These are phyloP conservation scores for Narthecium ossifragum DNA, from an alignment of 106 monocot species.

Conservation along the genomic window DNA sequence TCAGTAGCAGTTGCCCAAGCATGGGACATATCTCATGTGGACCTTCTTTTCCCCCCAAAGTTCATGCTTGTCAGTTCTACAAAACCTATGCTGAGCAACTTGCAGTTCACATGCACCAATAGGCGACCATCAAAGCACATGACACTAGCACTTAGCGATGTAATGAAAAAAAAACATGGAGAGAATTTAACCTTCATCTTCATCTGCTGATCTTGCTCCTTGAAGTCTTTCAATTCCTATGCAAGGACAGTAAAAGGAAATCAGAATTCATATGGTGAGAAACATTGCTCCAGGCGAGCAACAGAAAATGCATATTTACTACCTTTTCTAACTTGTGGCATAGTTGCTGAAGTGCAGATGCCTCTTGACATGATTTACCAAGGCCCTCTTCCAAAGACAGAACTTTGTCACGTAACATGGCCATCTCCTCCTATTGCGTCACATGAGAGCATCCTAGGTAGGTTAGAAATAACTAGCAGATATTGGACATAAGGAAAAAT, in stretches of 20 bases:
- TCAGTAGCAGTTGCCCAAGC: too few species aligned
- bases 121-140: background rate
- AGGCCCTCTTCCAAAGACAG: conserved; percentile 73
- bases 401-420: conserved; percentile 53
- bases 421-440: conserved; percentile 82
- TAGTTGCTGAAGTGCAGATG: conserved; percentile 33
- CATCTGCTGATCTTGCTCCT: conserved; percentile 70
- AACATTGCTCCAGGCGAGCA: conserved; percentile 1
- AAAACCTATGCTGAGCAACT: background rate
- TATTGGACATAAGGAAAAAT: background rate
- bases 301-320: background rate
- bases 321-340: conserved; percentile 66
- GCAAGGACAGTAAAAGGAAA: conserved; percentile 4
- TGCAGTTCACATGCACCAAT: background rate
- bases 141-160: background rate
- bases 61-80: background rate
- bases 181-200: conserved; percentile 57
- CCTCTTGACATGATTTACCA: conserved; percentile 55
- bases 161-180: background rate
- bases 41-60: background rate
- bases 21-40: too few species aligned
- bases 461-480: too few species aligned
- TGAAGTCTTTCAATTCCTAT: conserved; percentile 86
- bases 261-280: background rate
- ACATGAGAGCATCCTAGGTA: too few species aligned